Base-by-base conservation (phyloP, 306 rosid species). In the Cucumis melo region DNA sequence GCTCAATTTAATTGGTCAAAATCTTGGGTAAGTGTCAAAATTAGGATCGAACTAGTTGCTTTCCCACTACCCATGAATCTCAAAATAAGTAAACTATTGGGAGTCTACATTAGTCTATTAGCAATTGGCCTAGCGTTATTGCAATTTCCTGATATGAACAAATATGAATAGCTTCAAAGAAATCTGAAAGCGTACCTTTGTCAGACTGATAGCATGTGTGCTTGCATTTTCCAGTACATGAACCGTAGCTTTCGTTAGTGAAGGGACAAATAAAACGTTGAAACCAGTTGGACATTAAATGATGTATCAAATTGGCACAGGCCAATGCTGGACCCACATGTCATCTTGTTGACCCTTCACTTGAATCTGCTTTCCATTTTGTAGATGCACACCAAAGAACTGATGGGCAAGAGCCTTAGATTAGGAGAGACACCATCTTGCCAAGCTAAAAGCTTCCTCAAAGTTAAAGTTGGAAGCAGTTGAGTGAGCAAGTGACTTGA, bases 211-310 rank as follows among this genome's bases (percentile, higher is more conserved):
- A 15, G 60, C 76, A 72, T 72, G 76, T 72, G 76, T 72, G 59
- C 60, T 72, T 48, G 76, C 76, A 72, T 72, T 72, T 67, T 72
- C 56, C 76, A 7, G 10, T 16, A 13, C 76, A 72, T 72, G 76
- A 72, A 72, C 59, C 76, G 59, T 48, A 46, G 42, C 76, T 72
- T 50, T 72, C 24, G 56, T 46, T 24, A 16, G 58, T 50, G 59
- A 72, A 72, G 58, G 23, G 76, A 50, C 75, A 71, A 24, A 48
- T 15, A 46, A 72, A 72, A 50, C 39, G 59, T 15, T 24, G 41
- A 50, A 48, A 50, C 59, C 76, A 50, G 23, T 71, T 23, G 23
- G 75, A 71, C 23, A 67, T 20, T 67, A 12, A 42, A 67, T 67
- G 36, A 67, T 67, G 74, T 17, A 42, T 42, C 36, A 12, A 67